phyloP scores from a whole-genome alignment of 1,284 basidiomycete species.

The Pyrrhoderma lamaoense region DNA sequence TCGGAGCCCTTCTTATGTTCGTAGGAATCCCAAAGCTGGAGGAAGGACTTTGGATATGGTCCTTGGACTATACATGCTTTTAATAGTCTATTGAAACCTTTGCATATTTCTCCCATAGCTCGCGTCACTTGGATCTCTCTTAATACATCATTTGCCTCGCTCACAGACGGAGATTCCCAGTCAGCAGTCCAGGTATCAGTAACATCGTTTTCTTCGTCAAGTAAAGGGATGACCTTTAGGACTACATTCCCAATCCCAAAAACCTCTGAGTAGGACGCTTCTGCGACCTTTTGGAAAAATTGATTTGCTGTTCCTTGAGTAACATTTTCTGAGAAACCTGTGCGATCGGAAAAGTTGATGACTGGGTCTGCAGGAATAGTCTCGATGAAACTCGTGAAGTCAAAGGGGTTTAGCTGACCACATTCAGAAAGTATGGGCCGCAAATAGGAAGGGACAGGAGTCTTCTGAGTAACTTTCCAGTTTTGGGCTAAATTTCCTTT shows the following conservation, averaged over 20 bases:
- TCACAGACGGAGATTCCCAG: slow-evolving; percentile 56
- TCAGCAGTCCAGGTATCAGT: slow-evolving; percentile 18
- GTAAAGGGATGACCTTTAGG: slow-evolving; percentile 79
- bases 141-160: slow-evolving; percentile 68
- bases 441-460: slow-evolving; percentile 41
- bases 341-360: slow-evolving; percentile 36
- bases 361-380: slow-evolving; percentile 58
- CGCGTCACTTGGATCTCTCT: slow-evolving; percentile 86
- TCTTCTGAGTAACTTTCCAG: slow-evolving; percentile 24
- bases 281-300: slow-evolving; percentile 79
- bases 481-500: slow-evolving; percentile 4
- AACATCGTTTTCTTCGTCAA: slow-evolving; percentile 36
- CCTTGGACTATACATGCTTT: slow-evolving; percentile 82
- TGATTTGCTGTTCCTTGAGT: slow-evolving; percentile 19
- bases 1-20: slow-evolving; percentile 67
- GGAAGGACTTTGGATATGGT: slow-evolving; percentile 68
- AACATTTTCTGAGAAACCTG: slow-evolving; percentile 25
- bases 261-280: slow-evolving; percentile 97
- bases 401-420: slow-evolving; percentile 54
- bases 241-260: slow-evolving; percentile 83
- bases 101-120: slow-evolving; percentile 64
- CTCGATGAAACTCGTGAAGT: slow-evolving; percentile 74
- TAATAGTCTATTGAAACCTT: slow-evolving; percentile 72
- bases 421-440: slow-evolving; percentile 60
- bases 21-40: slow-evolving; percentile 85